Evolutionary conservation across 805 yeast species (phyloP), one percentile per base, ranked within the genome.

Genomic region (Pichia kluyveri): DNA sequence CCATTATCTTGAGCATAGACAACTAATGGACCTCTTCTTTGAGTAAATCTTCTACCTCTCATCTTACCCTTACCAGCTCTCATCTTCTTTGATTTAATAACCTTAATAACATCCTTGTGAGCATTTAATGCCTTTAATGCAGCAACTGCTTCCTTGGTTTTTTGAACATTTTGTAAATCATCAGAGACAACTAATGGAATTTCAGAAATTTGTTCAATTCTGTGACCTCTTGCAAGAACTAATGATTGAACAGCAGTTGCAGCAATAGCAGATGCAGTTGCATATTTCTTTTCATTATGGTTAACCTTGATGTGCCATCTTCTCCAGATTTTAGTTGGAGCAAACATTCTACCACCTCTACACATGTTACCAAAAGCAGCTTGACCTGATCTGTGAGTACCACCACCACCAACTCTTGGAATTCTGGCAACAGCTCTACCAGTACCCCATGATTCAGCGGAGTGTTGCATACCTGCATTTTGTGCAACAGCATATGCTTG

Each of bases 281-380:
- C 99, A 77, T 90, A 93, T 79, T 98, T 90, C 85, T 91, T 91
- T 82, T 93, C 96, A 88, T 91, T 91, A 77, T 89, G 96, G 96
- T 93, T 93, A 70, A 93, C 96, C 85, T 90, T 93, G 70, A 93
- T 95, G 89, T 93, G 95, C 99, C 99, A 93, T 80, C 83, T 91
- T 86, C 99, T 89, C 99, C 99, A 93, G 77, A 96, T 90, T 84
- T 93, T 93, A 77, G 99, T 93, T 75, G 99, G 99, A 76, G 99
- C 97, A 71, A 93, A 93, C 98, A 93, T 93, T 79, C 99, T 96
- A 82, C 99, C 99, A 76, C 97, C 97, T 79, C 99, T 91, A 83
- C 99, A 93, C 99, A 93, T 93, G 93, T 93, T 93, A 85, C 99
- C 99, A 83, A 93, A 93, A 73, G 99, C 99, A 76, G 89, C 99